Evolutionary conservation across 306 rosid species (phyloP).

Genomic region (Spatholobus suberectus): DNA sequence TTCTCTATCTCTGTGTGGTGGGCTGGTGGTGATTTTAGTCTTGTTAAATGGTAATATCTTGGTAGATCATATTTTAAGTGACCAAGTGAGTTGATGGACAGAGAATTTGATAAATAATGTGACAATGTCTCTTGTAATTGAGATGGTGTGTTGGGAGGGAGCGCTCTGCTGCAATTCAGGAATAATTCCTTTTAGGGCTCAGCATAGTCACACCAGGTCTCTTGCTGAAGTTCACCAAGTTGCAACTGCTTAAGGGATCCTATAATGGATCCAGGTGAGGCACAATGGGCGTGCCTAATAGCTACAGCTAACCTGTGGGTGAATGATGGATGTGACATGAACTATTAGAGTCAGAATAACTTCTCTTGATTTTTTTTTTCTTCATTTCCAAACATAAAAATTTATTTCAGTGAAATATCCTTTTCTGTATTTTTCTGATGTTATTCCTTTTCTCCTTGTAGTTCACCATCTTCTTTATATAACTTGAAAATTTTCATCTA

Average conservation of each 20-base stretch:
- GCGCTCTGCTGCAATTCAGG: constrained; percentile 13
- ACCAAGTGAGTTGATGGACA: constrained; percentile 18
- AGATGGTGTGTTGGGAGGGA: constrained; percentile 30
- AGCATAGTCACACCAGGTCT: constrained; percentile 11
- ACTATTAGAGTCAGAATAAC: constrained; percentile 16
- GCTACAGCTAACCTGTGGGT: constrained; percentile 7
- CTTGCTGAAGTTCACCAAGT: constrained; percentile 24
- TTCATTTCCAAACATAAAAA: constrained; percentile 2
- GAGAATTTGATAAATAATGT: constrained; percentile 32
- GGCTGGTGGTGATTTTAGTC: constrained; percentile 3
- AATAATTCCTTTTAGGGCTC: constrained; percentile 40
- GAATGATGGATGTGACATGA: not conserved
- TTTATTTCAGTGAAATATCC: constrained; percentile 14
- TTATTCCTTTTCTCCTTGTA: constrained; percentile 23
- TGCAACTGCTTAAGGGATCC: constrained; percentile 28
- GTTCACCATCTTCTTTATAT: constrained; percentile 13
- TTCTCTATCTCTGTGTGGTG: constrained; percentile 17
- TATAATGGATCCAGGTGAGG: constrained; percentile 11
- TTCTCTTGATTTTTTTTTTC: constrained; percentile 7
- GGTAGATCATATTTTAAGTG: constrained; percentile 21
- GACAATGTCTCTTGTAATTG: constrained; percentile 40
- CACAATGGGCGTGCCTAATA: constrained; percentile 17
- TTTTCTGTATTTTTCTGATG: constrained; percentile 6
- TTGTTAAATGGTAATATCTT: not conserved
- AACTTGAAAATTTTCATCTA: constrained; percentile 7